phyloP scores from a whole-genome alignment of 495 filamentous ascomycete genomes.

The Hyaloscypha finlandica region DNA sequence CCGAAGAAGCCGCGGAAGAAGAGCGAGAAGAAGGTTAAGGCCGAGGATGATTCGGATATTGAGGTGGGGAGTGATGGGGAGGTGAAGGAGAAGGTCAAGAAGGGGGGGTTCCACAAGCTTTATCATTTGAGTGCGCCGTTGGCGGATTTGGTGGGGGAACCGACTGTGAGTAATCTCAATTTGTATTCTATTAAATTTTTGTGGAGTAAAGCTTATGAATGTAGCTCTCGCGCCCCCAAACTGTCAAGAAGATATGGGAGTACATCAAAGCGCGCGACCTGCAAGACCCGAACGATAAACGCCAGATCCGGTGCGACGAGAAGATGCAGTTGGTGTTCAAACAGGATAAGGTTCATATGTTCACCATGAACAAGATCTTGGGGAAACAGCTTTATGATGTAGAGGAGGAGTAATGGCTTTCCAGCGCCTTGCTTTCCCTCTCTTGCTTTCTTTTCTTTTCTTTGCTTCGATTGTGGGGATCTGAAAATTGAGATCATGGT shows the following conservation, averaged over 20 bases:
- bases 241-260: conserved; percentile 93
- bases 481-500: neutral
- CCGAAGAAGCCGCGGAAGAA: conserved; percentile 53
- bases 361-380: conserved; percentile 83
- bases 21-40: conserved; percentile 66
- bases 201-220: neutral
- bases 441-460: neutral
- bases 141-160: conserved; percentile 58
- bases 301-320: conserved; percentile 92
- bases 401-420: conserved; percentile 42
- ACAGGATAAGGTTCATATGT: conserved; percentile 91
- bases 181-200: neutral
- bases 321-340: conserved; percentile 88
- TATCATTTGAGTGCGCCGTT: conserved; percentile 67
- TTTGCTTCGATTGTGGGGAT: neutral
- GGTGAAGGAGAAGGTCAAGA: conserved; percentile 59
- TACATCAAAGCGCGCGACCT: conserved; percentile 86
- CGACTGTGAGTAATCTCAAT: conserved; percentile 37
- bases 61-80: conserved; percentile 61
- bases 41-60: conserved; percentile 78
- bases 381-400: conserved; percentile 57
- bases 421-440: neutral
- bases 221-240: conserved; percentile 84
- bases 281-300: conserved; percentile 87
- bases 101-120: conserved; percentile 51